These are phyloP conservation scores for Leccinum pellstonianum DNA, from an alignment of 768 basidiomycete species.

Conservation along the genomic window DNA sequence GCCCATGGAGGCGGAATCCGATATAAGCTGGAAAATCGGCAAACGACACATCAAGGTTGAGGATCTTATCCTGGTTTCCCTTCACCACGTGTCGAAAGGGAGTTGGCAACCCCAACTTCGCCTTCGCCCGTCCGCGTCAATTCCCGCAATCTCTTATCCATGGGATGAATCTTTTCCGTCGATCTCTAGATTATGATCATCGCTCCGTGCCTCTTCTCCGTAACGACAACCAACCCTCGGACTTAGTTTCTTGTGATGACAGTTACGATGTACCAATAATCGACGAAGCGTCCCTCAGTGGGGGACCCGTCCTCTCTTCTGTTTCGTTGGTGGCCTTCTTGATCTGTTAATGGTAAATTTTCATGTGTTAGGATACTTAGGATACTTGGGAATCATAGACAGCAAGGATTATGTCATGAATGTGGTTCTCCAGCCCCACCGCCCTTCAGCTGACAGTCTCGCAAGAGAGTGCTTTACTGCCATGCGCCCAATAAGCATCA, in stretches of 20 bases:
- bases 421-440: background rate
- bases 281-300: background rate
- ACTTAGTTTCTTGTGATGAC: background rate
- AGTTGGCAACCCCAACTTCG: slow-evolving; percentile 81
- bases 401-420: background rate
- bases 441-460: background rate
- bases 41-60: slow-evolving; percentile 54
- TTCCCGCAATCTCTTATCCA: background rate
- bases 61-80: slow-evolving; percentile 70
- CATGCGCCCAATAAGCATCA: background rate
- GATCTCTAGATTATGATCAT: slow-evolving; percentile 1
- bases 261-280: background rate
- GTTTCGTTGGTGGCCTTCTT: background rate
- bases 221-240: background rate
- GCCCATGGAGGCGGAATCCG: slow-evolving; percentile 63
- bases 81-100: slow-evolving; percentile 81
- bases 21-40: slow-evolving; percentile 64
- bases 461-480: background rate
- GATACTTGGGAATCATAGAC: background rate
- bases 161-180: slow-evolving; percentile 4
- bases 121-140: slow-evolving; percentile 30
- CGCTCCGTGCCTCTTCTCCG: background rate
- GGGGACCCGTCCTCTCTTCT: background rate
- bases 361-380: background rate
- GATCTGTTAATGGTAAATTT: background rate